Conservation (phyloP, 2,329 filamentous ascomycete genomes). For the Apiospora phragmitis region DNA sequence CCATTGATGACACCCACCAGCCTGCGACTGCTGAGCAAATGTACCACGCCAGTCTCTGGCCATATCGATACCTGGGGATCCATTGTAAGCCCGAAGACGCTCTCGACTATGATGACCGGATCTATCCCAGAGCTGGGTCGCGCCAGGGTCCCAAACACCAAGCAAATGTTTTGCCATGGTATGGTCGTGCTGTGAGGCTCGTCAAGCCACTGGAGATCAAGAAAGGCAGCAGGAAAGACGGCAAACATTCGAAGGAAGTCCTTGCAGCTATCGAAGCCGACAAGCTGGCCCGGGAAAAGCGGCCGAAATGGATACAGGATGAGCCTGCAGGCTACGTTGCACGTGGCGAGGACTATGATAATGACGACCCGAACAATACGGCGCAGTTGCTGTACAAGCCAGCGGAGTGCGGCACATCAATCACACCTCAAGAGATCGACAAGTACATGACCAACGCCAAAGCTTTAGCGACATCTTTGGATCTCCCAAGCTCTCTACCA, state of each 20-base stretch:
- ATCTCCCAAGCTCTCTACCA: slow-evolving; percentile 73
- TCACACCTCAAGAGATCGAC: slow-evolving; percentile 62
- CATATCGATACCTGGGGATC: slow-evolving; percentile 91
- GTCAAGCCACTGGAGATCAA: slow-evolving; percentile 87
- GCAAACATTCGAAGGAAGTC: slow-evolving; percentile 77
- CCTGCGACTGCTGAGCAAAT: slow-evolving; percentile 80
- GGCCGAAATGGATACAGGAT: slow-evolving; percentile 92
- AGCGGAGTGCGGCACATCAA: slow-evolving; percentile 52
- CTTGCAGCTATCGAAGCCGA: slow-evolving; percentile 80
- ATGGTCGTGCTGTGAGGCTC: slow-evolving; percentile 82
- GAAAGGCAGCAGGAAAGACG: slow-evolving; percentile 76
- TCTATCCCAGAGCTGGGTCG: slow-evolving; percentile 93
- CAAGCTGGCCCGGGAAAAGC: slow-evolving; percentile 73
- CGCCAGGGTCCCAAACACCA: slow-evolving; percentile 90
- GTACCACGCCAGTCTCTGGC: slow-evolving; percentile 92
- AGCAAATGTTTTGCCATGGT: slow-evolving; percentile 82
- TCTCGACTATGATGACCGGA: slow-evolving; percentile 94
- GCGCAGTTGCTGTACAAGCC: slow-evolving; percentile 79
- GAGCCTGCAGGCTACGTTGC: slow-evolving; percentile 83
- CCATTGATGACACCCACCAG: slow-evolving; percentile 56
- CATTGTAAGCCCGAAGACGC: slow-evolving; percentile 96
- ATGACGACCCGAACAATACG: slow-evolving; percentile 74
- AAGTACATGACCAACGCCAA: slow-evolving; percentile 75
- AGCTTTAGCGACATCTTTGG: slow-evolving; percentile 56
- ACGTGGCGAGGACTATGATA: slow-evolving; percentile 75